Evolutionary conservation across 306 rosid species (phyloP), one percentile per base, ranked within the genome.

Genomic region (Cicer arietinum): DNA sequence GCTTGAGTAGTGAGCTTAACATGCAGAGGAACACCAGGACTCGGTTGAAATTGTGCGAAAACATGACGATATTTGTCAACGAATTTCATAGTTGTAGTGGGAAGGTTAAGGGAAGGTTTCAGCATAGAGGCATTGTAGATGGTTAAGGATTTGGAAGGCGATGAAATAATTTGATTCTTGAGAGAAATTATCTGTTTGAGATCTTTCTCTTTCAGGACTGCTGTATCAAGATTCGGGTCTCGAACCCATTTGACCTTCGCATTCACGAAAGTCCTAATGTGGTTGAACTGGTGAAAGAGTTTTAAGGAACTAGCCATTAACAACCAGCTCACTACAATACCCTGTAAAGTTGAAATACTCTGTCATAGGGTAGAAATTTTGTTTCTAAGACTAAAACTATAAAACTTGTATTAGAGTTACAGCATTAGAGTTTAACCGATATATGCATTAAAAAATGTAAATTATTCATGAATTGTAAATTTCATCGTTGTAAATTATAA

Each of bases 211-310:
- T 88, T 86, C 53, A 85, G 82, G 40, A 93, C 96, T 8, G 73
- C 90, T 39, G 59, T 84, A 74, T 90, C 96, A 4, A 93, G 90
- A 83, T 87, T 80, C 1, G 91, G 88, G 68, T 93, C 98, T 87
- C 89, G 82, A 14, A 88, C 95, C 95, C 95, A 93, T 80, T 93
- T 90, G 58, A 90, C 88, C 80, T 53, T 90, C n/a, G 87, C 93
- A 58, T 89, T 81, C 35, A 90, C 84, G 65, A 93, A 89, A 56
- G 83, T 80, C 42, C 91, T 89, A 41, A 73, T 30, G 62, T 76
- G 75, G 78, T 47, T 79, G 52, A 87, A 79, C 57, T 79, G 90
- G 80, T 71, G 76, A 17, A 81, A 85, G 39, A 79, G 80, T 80
- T 82, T 85, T 68, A 79, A 45, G 57, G 79, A 66, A 40, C 77